Evolutionary conservation across 345 rosid species (phyloP), one percentile per base, ranked within the genome.

Genomic region (Dimocarpus longan): DNA sequence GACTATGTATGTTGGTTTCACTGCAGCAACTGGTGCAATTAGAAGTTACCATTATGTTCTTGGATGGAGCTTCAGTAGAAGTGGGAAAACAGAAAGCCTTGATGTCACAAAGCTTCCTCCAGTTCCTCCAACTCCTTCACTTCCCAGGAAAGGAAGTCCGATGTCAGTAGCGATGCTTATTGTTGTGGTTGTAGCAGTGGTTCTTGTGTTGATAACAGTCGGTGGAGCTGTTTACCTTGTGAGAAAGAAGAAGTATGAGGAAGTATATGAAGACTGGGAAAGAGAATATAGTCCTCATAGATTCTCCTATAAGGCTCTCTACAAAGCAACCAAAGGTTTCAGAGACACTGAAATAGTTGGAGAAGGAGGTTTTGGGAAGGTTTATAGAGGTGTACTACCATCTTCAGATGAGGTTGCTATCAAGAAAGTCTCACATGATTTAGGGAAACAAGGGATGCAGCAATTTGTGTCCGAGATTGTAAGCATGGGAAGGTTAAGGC

Each of bases 231-330:
- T 79, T 42, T 88, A 79, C 62, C 5, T 66, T 18, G 52, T 83
- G 28, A 71, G 83, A 73, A 85, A 28, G 74, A 87, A 52, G 81
- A 92, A 88, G 80, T 89, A 81, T 10, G 90, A 85, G 13, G 94
- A 92, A 79, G 85, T 82, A 48, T 66, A 82, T 7, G 94, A 91
- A 81, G 94, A 91, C 37, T 89, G 93, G 97, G 97, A 89, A 76
- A 76, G 79, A 54, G 88, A 88, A 11, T 89, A 79, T 40, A 79
- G 92, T 6, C 87, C 93, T 64, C 93, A 88, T 19, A 87, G 94
- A 66, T 89, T 86, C 66, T 82, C 87, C 28, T 90, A 82, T 78
- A 90, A 90, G 63, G 87, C 85, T 68, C 86, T 92, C 16, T 88
- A 87, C 64, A 75, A 66, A 39, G 92, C 94, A 46, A 87, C 93